Evolutionary conservation across 352 stramenopile species (phyloP).

Genomic region (Blastocystis hominis): DNA sequence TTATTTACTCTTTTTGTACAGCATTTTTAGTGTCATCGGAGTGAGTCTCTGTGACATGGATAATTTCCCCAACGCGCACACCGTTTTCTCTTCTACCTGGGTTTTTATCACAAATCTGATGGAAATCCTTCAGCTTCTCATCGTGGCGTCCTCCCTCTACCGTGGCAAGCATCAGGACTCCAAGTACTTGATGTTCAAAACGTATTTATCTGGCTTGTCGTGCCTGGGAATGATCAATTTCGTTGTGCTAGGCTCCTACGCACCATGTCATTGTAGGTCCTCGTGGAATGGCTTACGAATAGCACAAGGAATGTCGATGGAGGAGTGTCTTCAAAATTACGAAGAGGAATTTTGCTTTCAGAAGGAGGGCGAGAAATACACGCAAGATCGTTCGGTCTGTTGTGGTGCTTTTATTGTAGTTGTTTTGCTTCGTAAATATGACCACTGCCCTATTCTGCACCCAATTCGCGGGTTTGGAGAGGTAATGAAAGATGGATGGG

Average conservation of each 20-base stretch:
- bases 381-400: background rate
- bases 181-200: background rate
- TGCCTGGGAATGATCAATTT: background rate
- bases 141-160: background rate
- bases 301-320: background rate
- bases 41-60: constrained; percentile 20
- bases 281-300: background rate
- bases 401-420: background rate
- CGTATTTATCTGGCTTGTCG: background rate
- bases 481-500: background rate
- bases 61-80: background rate
- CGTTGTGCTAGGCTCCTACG: background rate
- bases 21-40: background rate
- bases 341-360: background rate
- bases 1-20: background rate
- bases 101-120: constrained; percentile 1
- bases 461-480: background rate
- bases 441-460: background rate
- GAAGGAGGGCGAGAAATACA: background rate
- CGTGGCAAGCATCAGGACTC: background rate
- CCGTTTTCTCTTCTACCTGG: constrained; percentile 9
- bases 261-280: background rate
- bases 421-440: background rate
- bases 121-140: background rate
- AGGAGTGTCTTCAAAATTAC: background rate